These are phyloP conservation scores for Lachancea kluyveri DNA, from an alignment of 805 yeast species.

Conservation along the genomic window DNA sequence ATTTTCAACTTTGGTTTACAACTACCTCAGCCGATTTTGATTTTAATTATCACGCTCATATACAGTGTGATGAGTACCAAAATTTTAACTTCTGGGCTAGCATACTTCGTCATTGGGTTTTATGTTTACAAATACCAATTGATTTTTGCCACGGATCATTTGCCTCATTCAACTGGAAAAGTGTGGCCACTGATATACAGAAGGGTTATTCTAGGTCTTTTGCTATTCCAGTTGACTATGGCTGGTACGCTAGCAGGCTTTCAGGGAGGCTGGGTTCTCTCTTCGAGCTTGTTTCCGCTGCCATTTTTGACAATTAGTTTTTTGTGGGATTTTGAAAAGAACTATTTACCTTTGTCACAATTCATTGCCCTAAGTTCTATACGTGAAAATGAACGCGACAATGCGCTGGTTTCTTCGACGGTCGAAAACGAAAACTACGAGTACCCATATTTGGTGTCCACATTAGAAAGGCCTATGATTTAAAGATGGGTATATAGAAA, in stretches of 20 bases:
- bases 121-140: slow-evolving; percentile 88
- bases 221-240: slow-evolving; percentile 86
- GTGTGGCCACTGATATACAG: slow-evolving; percentile 91
- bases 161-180: slow-evolving; percentile 94
- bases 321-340: slow-evolving; percentile 75
- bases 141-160: slow-evolving; percentile 85
- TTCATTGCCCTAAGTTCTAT: slow-evolving; percentile 87
- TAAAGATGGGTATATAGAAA: slow-evolving; percentile 21
- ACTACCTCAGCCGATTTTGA: slow-evolving; percentile 85
- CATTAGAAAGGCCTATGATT: slow-evolving; percentile 82
- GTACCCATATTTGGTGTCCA: slow-evolving; percentile 65
- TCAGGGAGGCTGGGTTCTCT: slow-evolving; percentile 71
- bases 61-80: slow-evolving; percentile 88
- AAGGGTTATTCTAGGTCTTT: slow-evolving; percentile 72
- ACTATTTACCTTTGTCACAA: slow-evolving; percentile 71
- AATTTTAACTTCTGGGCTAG: slow-evolving; percentile 74
- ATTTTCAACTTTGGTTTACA: slow-evolving; percentile 85
- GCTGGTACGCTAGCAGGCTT: slow-evolving; percentile 79
- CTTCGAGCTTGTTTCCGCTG: slow-evolving; percentile 67
- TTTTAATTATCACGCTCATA: slow-evolving; percentile 75
- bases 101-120: slow-evolving; percentile 80
- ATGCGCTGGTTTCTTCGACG: slow-evolving; percentile 16
- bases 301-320: slow-evolving; percentile 63
- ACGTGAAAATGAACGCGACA: slow-evolving; percentile 37
- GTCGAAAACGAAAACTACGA: slow-evolving; percentile 48